Base-by-base conservation (phyloP, 805 yeast genomes). In the Yamadazyma sp. region DNA sequence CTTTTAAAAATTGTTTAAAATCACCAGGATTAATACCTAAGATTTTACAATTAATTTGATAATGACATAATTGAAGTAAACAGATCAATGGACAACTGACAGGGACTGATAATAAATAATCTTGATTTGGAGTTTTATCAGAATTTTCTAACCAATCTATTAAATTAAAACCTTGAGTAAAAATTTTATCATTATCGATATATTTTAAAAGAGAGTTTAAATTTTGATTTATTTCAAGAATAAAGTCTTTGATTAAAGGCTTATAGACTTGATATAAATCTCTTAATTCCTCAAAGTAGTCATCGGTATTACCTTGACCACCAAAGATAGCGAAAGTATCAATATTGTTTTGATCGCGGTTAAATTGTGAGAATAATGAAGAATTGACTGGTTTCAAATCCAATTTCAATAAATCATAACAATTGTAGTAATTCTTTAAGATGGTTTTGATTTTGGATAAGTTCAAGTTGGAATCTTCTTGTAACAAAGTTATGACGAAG, bases 301-400 rank as follows among this genome's bases (percentile, higher is more conserved):
- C 97, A 58, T 93, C 98, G 35, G 95, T 82, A 70, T 87, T 91
- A 65, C 99, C 99, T 71, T 93, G 99, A 55, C 99, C 99, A 59
- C 99, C 98, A 53, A 91, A 93, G 49, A 93, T 80, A 45, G 97
- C 95, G 41, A 75, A 78, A 38, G 89, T 62, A 42, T 73, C 69
- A 29, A 89, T 86, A 3, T 35, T 35, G 63, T 27, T 71, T 65
- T 39, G 4, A 13, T 19, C 15, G 5, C 23, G 13, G 5, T 35
- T 24, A 10, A 21, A 10, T 13, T 24, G 8, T 12, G n/a, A 10
- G 14, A 18, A 28, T 10, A 18, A 17, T 6, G 14, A 10, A 10
- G 71, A 70, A 33, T 68, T 55, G 58, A 87, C 73, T 39, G 91
- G 71, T 33, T 83, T 61, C 4, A 65, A 56, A 35, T 55, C 58